Base-by-base conservation (phyloP, 768 basidiomycete species). In the Gautieria morchelliformis region DNA sequence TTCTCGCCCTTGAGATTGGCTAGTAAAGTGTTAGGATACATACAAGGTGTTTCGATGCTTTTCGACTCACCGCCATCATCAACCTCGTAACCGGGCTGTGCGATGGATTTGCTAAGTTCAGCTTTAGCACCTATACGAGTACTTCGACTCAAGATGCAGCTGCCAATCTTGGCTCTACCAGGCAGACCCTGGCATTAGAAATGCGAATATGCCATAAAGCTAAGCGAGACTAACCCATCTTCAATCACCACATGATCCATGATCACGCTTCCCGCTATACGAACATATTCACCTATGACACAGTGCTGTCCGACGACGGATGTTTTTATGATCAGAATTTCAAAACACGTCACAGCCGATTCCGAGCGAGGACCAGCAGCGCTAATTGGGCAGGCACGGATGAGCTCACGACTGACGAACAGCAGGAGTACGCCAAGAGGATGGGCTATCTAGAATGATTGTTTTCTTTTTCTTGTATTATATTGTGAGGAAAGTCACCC, bases 161-260 rank as follows among this genome's bases (percentile, higher is more conserved):
- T 81, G 15, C 90, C 89, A 1, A 92, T 68, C 69, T 86, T 90
- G 4, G 80, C 87, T 2, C 89, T 90, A 60, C 20, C 45, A 15
- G 1, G 40, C 17, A 46, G 10, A 53, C 30, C 4, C 24, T 17
- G n/a, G n/a, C 47, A 39, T 45, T 39, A 46, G 41, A 19, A 3
- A 62, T 58, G 57, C 37, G 44, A 56, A 39, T 52, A 53, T 22
- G 15, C 20, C 15, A 39, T 22, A 49, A 40, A 12, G n/a, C 24
- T 14, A 42, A 37, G 41, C 82, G n/a, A n/a, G n/a, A n/a, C n/a
- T 65, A 61, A 92, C 93, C 92, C 91, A 58, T 95, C 92, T 44
- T 80, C 87, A 12, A 97, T 72, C 4, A 89, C 78, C 63, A 93
- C 94, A 64, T 95, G 93, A 66, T 96, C 94, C 61, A 93, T 76